phyloP scores from a whole-genome alignment of 2,329 filamentous ascomycete species.

The Paracorniculantispora psalliotae region DNA sequence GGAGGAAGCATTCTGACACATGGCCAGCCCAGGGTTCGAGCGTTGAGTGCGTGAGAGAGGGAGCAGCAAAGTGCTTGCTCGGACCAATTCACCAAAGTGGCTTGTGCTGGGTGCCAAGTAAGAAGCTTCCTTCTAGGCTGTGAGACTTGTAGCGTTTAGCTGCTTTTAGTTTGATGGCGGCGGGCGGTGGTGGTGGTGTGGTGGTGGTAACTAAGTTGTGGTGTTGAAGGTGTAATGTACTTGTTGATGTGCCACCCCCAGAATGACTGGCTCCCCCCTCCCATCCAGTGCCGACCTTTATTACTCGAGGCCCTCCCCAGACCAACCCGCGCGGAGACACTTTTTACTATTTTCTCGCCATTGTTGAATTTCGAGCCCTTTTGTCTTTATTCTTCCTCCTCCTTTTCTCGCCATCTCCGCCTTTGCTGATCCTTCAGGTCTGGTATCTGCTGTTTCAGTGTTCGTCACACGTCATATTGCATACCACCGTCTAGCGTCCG shows the following conservation, averaged over 20 bases:
- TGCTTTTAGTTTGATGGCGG: not conserved
- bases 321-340: not conserved
- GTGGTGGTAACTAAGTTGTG: not conserved
- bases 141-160: not conserved
- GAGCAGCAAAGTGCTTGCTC: too few species aligned
- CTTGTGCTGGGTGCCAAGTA: slow-evolving; percentile 5
- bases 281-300: not conserved
- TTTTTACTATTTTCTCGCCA: not conserved
- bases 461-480: slow-evolving; percentile 13
- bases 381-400: slow-evolving; percentile 1
- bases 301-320: slow-evolving; percentile 7
- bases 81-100: slow-evolving; percentile 7
- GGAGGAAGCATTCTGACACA: not conserved
- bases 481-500: not conserved
- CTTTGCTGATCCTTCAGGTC: slow-evolving; percentile 6
- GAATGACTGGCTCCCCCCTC: not conserved
- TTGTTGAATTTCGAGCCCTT: not conserved
- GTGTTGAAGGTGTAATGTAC: not conserved
- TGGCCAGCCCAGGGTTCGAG: not conserved
- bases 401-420: not conserved
- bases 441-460: slow-evolving; percentile 9
- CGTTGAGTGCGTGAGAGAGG: not conserved
- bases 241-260: not conserved
- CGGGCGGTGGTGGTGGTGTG: not conserved
- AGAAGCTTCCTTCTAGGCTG: not conserved